These are phyloP conservation scores for Backusella macrospora DNA, from an alignment of 192 early-diverging fungal genomes.

Conservation along the genomic window DNA sequence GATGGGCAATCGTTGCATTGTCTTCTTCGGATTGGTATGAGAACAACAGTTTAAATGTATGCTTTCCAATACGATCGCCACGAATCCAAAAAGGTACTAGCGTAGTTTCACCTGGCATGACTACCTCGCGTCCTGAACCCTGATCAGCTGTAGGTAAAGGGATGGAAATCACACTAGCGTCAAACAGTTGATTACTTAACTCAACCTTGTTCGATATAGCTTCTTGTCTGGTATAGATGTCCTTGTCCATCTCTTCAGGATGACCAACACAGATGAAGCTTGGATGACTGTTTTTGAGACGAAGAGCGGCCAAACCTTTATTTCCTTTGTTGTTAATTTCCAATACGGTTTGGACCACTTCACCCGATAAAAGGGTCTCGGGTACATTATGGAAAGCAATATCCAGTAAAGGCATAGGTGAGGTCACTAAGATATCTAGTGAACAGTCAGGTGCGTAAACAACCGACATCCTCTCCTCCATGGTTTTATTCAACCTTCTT, in stretches of 20 bases:
- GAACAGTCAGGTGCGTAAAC: conserved; percentile 73
- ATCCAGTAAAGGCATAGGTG: conserved; percentile 84
- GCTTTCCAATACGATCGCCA: conserved; percentile 88
- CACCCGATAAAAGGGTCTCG: conserved; percentile 77
- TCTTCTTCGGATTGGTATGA: conserved; percentile 79
- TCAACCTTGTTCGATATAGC: background rate
- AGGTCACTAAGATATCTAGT: conserved; percentile 74
- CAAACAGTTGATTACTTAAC: conserved; percentile 58
- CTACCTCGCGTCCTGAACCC: conserved; percentile 23
- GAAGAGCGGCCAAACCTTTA: conserved; percentile 68
- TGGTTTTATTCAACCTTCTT: conserved; percentile 75
- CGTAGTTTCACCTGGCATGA: conserved; percentile 72
- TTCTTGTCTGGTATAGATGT: conserved; percentile 37
- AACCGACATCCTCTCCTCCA: conserved; percentile 59
- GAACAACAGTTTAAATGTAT: conserved; percentile 78
- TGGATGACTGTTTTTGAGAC: conserved; percentile 83
- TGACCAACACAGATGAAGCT: conserved; percentile 80
- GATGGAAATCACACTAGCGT: conserved; percentile 55
- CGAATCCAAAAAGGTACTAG: conserved; percentile 87
- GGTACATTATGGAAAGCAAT: conserved; percentile 79
- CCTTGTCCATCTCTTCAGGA: conserved; percentile 43
- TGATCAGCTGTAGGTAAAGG: conserved; percentile 45
- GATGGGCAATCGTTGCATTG: conserved; percentile 59
- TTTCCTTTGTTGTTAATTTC: conserved; percentile 86
- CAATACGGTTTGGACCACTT: conserved; percentile 71